Evolutionary conservation across 768 basidiomycete genomes (phyloP), one percentile per base, ranked within the genome.

Genomic region (Suillus hirtellus): DNA sequence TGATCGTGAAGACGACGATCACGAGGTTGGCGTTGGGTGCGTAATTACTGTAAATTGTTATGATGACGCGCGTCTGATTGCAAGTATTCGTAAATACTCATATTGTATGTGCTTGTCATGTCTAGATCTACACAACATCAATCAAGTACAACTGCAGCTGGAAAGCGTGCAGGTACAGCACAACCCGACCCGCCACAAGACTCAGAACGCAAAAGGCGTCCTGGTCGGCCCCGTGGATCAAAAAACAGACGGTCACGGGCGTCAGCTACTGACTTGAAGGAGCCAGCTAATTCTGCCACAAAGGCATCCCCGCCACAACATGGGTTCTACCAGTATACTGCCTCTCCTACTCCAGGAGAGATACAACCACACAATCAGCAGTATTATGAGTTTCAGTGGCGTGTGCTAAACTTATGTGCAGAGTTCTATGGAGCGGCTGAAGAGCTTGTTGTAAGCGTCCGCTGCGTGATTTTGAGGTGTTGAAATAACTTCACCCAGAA

Each of bases 371-470:
- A 88, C 66, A 90, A 90, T 71, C 88, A 90, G 65, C 86, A 87
- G 69, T 92, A 90, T 73, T 91, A 90, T 73, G 90, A 93, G 71
- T 93, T 93, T 70, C 91, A 93, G 72, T 93, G 91, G 91, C 86
- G 90, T 60, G 85, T 92, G 46, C 73, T 93, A 63, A 91, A 91
- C 69, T 78, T 93, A 46, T 93, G 91, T 73, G 87, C 89, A 1
- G 92, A 93, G 72, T 93, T 93, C 72, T 93, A 93, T 76, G 88
- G 86, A 34, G 91, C 91, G 7, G 91, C 91, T 19, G 91, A 92
- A 74, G 91, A 93, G 74, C 83, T 93, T 53, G 82, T 93, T 63
- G 91, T 93, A 74, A 74, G 89, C 35, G 46, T 56, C 53, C 34
- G 63, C 43, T 52, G 64, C 62, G 63, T 58, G 66, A 60, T 42